Base-by-base conservation (phyloP, 805 yeast genomes). In the Debaryomyces prosopidis region DNA sequence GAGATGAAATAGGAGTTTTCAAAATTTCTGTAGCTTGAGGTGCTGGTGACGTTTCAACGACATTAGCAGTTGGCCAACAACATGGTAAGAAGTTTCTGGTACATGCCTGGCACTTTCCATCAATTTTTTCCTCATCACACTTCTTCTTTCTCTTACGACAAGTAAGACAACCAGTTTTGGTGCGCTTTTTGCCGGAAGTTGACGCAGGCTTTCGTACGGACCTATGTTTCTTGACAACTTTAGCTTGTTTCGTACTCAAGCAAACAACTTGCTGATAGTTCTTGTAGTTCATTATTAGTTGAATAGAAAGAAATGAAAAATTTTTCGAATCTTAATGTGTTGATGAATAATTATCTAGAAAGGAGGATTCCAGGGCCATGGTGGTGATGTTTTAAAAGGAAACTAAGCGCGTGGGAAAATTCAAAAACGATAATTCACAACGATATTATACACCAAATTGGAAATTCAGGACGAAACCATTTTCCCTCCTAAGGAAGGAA, bases 101-200 rank as follows among this genome's bases (percentile, higher is more conserved):
- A 48, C 77, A 73, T 5, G 67, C 76, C 52, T 71, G 74, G 52
- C 77, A 73, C 50, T 73, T 73, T 5, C 77, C 77, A 45, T 65
- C 66, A 8, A 62, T 66, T 28, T 55, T 67, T 32, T 63, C 62
- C 50, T 79, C 80, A 54, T 81, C 85, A 62, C 87, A 82, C 66
- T 82, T 82, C 66, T 83, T 75, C 64, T 82, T 83, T 54, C 86
- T 74, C 49, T 77, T 74, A 43, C 87, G 71, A 59, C 89, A 83
- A 39, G 82, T 81, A 49, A 81, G 68, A 54, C 86, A 81, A 3
- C 81, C 81, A 3, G 80, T 74, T 48, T 76, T 70, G 5, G 77
- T 73, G 55, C 80, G 59, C 50, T 58, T 58, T 44, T 57, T 54
- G 33, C 33, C 49, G 39, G 57, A 53, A 6, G 55, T 50, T 47